Base-by-base conservation (phyloP, 176 grass and related monocot species). In the Oryza rufipogon region DNA sequence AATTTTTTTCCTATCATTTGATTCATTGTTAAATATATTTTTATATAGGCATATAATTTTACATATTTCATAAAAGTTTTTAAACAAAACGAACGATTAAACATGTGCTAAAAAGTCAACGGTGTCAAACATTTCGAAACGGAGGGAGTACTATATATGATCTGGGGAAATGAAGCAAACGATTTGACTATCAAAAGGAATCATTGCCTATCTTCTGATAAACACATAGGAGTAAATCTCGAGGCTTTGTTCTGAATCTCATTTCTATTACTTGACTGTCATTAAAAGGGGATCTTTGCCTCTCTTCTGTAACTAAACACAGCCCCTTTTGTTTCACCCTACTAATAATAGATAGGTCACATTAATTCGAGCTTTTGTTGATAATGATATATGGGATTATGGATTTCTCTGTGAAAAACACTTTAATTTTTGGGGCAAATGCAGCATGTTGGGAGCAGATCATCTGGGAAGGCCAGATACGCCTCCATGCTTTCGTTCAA, bases 131-230 rank as follows among this genome's bases (percentile, higher is more conserved):
- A n/a, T n/a, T n/a, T n/a, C n/a, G n/a, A n/a, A n/a, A n/a, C n/a
- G n/a, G n/a, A n/a, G n/a, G n/a, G n/a, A n/a, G n/a, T n/a, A n/a
- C 58, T 32, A 32, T 32, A 71, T 74, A 67, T 60, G 65, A 76
- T 64, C 70, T 64, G 39, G 69, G 68, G 23, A 38, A 90, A 47
- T 79, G 75, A 38, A 63, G 46, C 46, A 32, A 68, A 1, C 16
- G 6, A 4, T 0, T 14, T 58, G 33, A 56, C 13, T 19, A 67
- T n/a, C 15, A 74, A 3, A 46, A 6, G 13, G 49, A 2, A 54
- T 19, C 13, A 54, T 54, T 17, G 14, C 4, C 3, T 5, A 51
- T 5, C 15, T 4, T 23, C 22, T 45, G 12, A 78, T 11, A 51
- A 52, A 74, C 5, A 69, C 9, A 80, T 74, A 36, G 34, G 34